phyloP scores from a whole-genome alignment of 306 rosid genomes.

The Lablab purpureus region DNA sequence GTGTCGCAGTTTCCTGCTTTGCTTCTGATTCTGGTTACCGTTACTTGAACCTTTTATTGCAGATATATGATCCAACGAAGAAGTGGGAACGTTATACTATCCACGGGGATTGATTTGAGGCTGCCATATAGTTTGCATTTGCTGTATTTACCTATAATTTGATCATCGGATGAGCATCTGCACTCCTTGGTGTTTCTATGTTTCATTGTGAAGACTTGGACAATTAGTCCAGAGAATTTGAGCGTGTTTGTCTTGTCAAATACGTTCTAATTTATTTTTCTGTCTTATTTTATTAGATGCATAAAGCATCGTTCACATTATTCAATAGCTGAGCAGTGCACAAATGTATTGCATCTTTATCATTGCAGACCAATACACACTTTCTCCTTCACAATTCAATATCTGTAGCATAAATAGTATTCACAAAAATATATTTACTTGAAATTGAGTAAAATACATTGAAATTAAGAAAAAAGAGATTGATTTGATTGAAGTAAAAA shows the following conservation, averaged over 20 bases:
- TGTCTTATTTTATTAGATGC: background rate
- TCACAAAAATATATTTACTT: too few relatives aligned
- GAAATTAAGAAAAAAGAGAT: too few relatives aligned
- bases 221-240: background rate
- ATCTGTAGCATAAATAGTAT: too few relatives aligned
- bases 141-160: background rate
- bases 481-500: too few relatives aligned
- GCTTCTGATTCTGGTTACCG: background rate
- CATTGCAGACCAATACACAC: too few relatives aligned
- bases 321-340: too few relatives aligned
- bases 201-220: background rate
- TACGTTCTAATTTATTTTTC: background rate
- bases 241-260: background rate
- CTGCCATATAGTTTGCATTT: constrained; percentile 20
- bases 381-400: too few relatives aligned
- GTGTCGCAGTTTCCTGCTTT: constrained; percentile 14
- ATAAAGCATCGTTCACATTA: too few relatives aligned
- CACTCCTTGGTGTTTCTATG: background rate
- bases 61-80: constrained; percentile 72
- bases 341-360: too few relatives aligned
- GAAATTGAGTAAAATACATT: too few relatives aligned
- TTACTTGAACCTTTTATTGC: constrained; percentile 8
- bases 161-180: background rate
- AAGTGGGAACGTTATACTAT: constrained; percentile 79
- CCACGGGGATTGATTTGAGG: constrained; percentile 68